Base-by-base conservation (phyloP, 345 rosid species). In the Camelina neglecta region DNA sequence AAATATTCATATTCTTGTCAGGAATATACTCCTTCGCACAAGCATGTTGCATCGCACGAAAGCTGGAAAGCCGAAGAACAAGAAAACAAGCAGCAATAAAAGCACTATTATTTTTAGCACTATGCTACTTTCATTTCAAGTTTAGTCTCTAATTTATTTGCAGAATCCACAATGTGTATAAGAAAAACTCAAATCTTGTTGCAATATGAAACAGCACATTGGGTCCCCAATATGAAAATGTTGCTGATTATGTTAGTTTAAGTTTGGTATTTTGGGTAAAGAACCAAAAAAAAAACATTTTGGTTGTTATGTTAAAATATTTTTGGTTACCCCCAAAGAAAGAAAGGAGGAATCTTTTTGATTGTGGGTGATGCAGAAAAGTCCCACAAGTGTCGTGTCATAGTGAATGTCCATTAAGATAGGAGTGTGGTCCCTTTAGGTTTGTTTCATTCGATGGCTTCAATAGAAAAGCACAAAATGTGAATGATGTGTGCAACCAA, bases 51-150 rank as follows among this genome's bases (percentile, higher is more conserved):
- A 67, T 75, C 94, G 42, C 94, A 80, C n/a, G 97, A 91, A 83
- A 93, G 93, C 92, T 93, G 98, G 98, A 76, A 85, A 60, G 85
- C 81, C 89, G 84, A 87, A 75, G 83, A 93, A 66, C 79, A 85
- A 53, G 60, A 71, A 74, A 73, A 73, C 79, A 78, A 80, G 45
- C 65, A 41, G 24, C 74, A 73, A 45, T 73, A 53, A 73, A 41
- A 44, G 18, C 26, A 8, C 2, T 38, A 59, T 15, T 39, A 5
- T 65, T 72, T 54, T 58, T 64, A 48, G 62, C 74, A 49, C 18
- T 57, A 56, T 48, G 62, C 62, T 50, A 59, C 57, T 77, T 59
- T 39, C 57, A 65, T 72, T 72, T 65, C 63, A 65, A 71, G 77
- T 58, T 65, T 72, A 49, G 62, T 64, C 29, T 67, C 36, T 69